Base-by-base conservation (phyloP, 441 rosid species). In the Populus hybrid region DNA sequence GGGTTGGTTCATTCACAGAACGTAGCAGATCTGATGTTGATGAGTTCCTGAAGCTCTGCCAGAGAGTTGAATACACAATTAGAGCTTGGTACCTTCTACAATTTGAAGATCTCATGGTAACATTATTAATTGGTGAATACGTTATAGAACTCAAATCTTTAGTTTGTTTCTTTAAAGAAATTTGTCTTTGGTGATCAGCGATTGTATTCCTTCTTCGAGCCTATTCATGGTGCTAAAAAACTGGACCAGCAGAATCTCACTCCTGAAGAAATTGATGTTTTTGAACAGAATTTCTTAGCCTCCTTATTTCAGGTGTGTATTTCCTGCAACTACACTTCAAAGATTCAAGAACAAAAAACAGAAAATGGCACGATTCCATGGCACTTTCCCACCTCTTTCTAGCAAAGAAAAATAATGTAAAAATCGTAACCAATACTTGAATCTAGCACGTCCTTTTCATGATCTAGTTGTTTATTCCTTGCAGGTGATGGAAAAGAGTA, bases 401-500 rank as follows among this genome's bases (percentile, higher is more conserved):
- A 14, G 57, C 18, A 12, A 46, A 46, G 19, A 46, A 46, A 46
- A 46, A 46, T 11, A 12, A 46, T 46, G 53, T 12, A 42, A 42
- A 42, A 42, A 42, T 0, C 57, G 57, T 46, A 46, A 46, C 19
- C 57, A 46, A 46, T 46, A 46, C 57, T 14, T 46, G 57, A 46
- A 46, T 46, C 57, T 14, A 46, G 19, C 12, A 46, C 50, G 50
- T 0, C 3, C 50, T 40, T 4, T 40, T 1, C 69, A 12, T 67
- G 28, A 30, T 73, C 57, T 19, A 11, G n/a, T 57, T 67, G 1
- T 57, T 35, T 8, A 26, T 18, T 69, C 11, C 9, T 18, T 70
- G 7, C 89, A 94, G 98, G 90, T 92, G 59, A 92, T 91, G 96
- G 91, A 94, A 12, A 90, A 91, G 87, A 94, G 97, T 86, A 94